These are phyloP conservation scores for Histomonas meleagridis DNA, from an alignment of 208 protist species.

Conservation along the genomic window DNA sequence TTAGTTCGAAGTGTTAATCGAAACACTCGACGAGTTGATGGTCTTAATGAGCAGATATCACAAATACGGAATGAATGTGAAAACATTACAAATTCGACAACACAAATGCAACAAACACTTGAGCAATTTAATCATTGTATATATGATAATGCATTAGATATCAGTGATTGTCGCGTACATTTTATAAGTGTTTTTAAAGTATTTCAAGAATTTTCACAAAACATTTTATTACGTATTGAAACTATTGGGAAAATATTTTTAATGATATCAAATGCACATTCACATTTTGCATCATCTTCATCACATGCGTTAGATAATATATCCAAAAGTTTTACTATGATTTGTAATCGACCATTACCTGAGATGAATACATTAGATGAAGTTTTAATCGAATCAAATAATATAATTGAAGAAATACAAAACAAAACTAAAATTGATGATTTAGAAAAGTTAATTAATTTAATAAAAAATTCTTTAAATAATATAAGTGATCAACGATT, in stretches of 20 bases:
- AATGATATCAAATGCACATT: background rate
- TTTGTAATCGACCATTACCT: background rate
- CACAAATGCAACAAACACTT: background rate
- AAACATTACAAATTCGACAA: background rate
- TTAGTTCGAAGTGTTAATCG: background rate
- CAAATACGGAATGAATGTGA: background rate
- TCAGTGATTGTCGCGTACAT: background rate
- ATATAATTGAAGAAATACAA: background rate
- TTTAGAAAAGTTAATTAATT: background rate
- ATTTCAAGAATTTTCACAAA: background rate
- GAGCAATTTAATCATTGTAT: constrained; percentile 2
- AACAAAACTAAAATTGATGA: background rate
- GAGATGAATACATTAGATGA: background rate
- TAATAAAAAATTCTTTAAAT: background rate
- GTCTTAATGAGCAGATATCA: background rate
- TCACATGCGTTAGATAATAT: background rate
- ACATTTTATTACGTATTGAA: background rate
- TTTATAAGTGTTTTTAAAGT: background rate
- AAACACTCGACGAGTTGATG: background rate
- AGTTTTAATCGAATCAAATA: background rate
- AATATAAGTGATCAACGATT: background rate
- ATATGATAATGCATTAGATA: background rate
- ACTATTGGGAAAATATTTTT: background rate
- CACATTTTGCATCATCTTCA: background rate
- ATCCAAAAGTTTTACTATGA: background rate